Percentiles rank a stretch among this genome's conserved stretches.
phyloP scores from a whole-genome alignment of 495 filamentous ascomycete species.

The Podospora appendiculata region DNA sequence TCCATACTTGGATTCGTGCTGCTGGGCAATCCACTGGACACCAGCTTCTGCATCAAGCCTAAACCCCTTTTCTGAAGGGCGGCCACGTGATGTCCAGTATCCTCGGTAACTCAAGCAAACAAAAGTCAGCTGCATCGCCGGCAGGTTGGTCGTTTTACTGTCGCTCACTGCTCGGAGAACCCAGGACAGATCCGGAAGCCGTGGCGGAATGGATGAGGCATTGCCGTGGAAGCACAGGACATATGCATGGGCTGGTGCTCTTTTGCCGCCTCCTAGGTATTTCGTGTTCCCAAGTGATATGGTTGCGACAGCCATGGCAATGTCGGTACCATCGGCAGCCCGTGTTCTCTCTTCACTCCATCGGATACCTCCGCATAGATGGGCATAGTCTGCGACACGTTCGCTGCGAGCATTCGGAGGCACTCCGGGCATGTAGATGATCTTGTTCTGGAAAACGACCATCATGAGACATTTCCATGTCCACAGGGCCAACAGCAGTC shows the following conservation, averaged over 20 bases:
- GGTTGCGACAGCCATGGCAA: slow-evolving; percentile 48
- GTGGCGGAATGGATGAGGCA: slow-evolving; percentile 59
- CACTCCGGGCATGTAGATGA: slow-evolving; percentile 72
- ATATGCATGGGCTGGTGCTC: slow-evolving; percentile 24
- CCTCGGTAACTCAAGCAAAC: slow-evolving; percentile 66
- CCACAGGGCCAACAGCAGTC: slow-evolving; percentile 61
- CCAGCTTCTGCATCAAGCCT: slow-evolving; percentile 56
- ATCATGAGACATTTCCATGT: slow-evolving; percentile 78
- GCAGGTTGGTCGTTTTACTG: slow-evolving; percentile 12
- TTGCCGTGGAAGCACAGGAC: slow-evolving; percentile 60
- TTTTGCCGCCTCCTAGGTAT: neutral
- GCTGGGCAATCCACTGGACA: slow-evolving; percentile 43
- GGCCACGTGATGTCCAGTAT: slow-evolving; percentile 71
- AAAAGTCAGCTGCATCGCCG: slow-evolving; percentile 40
- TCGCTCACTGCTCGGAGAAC: slow-evolving; percentile 35
- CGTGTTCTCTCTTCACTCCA: slow-evolving; percentile 54
- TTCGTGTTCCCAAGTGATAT: slow-evolving; percentile 11
- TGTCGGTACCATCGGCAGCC: slow-evolving; percentile 52
- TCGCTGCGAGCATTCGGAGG: slow-evolving; percentile 53
- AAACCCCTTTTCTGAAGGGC: slow-evolving; percentile 58
- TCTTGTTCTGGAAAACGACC: slow-evolving; percentile 73
- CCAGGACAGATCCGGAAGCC: slow-evolving; percentile 60
- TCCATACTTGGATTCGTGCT: slow-evolving; percentile 18
- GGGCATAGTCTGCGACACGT: slow-evolving; percentile 53
- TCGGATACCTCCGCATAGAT: slow-evolving; percentile 46